phyloP scores from a whole-genome alignment of 805 yeast species.

The Candida mattraensis region DNA sequence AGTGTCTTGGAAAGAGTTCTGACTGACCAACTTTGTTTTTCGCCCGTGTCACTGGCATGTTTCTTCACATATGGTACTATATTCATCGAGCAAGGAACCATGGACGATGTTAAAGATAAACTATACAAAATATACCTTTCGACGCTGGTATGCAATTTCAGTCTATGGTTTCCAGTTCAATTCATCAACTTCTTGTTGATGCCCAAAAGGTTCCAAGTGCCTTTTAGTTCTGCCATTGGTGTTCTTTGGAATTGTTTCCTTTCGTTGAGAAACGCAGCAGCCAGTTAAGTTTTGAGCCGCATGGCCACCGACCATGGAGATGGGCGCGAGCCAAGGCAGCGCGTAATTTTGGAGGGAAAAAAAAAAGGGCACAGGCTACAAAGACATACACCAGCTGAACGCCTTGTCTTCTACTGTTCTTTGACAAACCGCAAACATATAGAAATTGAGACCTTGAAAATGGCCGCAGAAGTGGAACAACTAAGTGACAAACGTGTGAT shows the following conservation, averaged over 20 bases:
- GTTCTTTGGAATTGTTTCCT: constrained; percentile 94
- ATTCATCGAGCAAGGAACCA: constrained; percentile 72
- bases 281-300: constrained; percentile 9
- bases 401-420: constrained; percentile 2
- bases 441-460: too few relatives aligned
- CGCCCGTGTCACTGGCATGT: constrained; percentile 78
- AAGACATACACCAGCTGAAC: background rate
- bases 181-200: constrained; percentile 69
- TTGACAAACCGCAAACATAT: background rate
- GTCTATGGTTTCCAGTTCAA: constrained; percentile 84
- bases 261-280: constrained; percentile 68
- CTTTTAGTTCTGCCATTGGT: constrained; percentile 82
- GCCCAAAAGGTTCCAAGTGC: constrained; percentile 79
- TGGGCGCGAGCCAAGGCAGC: too few relatives aligned
- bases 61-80: constrained; percentile 85
- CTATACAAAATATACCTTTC: constrained; percentile 63
- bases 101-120: constrained; percentile 62
- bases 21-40: constrained; percentile 86
- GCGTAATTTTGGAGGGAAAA: background rate
- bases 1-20: constrained; percentile 84
- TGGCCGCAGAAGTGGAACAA: constrained; percentile 14
- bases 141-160: constrained; percentile 65
- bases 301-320: constrained; percentile 15
- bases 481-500: constrained; percentile 16
- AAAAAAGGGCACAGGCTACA: background rate